A percentile compares a stretch with the other conserved stretches of the same genome.
These are phyloP conservation scores for Rehmannia glutinosa DNA, from an alignment of 257 asterid species.

Conservation along the genomic window DNA sequence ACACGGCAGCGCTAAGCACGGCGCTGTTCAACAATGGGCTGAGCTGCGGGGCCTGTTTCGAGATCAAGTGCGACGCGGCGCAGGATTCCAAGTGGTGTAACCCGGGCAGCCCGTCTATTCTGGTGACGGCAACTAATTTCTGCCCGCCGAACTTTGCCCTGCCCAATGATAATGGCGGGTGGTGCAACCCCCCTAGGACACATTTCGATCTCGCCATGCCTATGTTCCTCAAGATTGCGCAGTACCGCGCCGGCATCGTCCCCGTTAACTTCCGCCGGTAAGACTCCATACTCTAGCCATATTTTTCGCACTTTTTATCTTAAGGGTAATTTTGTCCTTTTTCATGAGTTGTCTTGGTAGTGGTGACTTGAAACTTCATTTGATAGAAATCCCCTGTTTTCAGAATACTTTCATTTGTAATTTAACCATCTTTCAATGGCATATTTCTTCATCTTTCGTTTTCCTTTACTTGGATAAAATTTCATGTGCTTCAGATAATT, in stretches of 20 bases:
- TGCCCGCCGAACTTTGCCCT: conserved; percentile 46
- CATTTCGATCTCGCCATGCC: conserved; percentile 55
- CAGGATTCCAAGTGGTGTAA: conserved; percentile 38
- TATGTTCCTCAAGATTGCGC: conserved; percentile 39
- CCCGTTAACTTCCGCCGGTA: conserved; percentile 50
- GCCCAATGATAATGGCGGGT: conserved; percentile 44
- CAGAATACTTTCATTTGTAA: too few species aligned
- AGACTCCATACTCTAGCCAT: background rate
- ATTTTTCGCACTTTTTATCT: background rate
- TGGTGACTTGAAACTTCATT: background rate
- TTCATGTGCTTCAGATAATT: too few species aligned
- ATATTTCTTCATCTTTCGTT: too few species aligned
- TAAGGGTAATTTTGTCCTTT: conserved; percentile 5
- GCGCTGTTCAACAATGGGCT: conserved; percentile 46
- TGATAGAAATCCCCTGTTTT: background rate
- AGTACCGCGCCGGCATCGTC: conserved; percentile 46
- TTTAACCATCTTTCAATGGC: too few species aligned
- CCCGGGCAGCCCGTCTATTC: conserved; percentile 40
- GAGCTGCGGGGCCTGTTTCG: conserved; percentile 48
- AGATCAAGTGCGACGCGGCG: conserved; percentile 40
- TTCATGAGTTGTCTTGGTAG: background rate
- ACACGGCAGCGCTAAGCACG: conserved; percentile 49
- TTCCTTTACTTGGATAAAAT: too few species aligned
- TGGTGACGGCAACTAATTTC: conserved; percentile 43
- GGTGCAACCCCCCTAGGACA: conserved; percentile 49